Evolutionary conservation across 169 alveolate species (phyloP).

Genomic region (Eimeria praecox): DNA sequence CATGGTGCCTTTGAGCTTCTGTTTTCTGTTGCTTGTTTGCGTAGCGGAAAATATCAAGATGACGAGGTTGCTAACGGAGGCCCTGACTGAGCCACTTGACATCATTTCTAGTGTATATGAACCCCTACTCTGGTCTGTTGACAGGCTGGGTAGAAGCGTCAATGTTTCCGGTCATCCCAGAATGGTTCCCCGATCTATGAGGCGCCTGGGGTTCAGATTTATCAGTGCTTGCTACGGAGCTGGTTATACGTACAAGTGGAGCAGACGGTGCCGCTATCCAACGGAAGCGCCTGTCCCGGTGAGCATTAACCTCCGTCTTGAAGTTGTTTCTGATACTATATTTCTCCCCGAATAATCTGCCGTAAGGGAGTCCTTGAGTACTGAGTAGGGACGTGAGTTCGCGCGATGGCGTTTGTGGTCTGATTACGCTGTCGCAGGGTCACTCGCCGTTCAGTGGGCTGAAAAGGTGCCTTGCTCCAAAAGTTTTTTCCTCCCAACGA

Average conservation of each 20-base stretch:
- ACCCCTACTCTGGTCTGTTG: slow-evolving; percentile 22
- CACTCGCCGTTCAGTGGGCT: slow-evolving; percentile 64
- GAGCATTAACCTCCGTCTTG: neutral
- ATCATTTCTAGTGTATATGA: neutral
- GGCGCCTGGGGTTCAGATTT: neutral
- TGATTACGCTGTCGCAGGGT: slow-evolving; percentile 29
- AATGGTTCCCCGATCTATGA: slow-evolving; percentile 14
- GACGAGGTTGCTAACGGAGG: neutral
- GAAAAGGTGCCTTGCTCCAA: neutral
- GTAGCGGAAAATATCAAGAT: slow-evolving; percentile 39
- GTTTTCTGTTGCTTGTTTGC: neutral
- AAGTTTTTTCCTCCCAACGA: neutral
- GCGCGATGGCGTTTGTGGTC: neutral
- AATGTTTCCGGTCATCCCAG: neutral
- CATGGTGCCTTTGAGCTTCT: neutral
- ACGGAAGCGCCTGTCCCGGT: neutral
- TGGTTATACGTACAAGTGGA: slow-evolving; percentile 56
- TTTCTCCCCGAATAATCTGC: neutral
- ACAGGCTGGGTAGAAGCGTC: slow-evolving; percentile 60
- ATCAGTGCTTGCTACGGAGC: slow-evolving; percentile 39
- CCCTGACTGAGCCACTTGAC: slow-evolving; percentile 30
- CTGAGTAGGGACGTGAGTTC: neutral
- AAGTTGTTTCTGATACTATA: neutral
- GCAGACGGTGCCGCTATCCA: slow-evolving; percentile 40
- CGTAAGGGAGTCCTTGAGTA: neutral